A percentile compares a stretch with the other conserved stretches of the same genome.
These are phyloP conservation scores for Smithsoniella earleae DNA, from an alignment of 163 green algal species.

Conservation along the genomic window DNA sequence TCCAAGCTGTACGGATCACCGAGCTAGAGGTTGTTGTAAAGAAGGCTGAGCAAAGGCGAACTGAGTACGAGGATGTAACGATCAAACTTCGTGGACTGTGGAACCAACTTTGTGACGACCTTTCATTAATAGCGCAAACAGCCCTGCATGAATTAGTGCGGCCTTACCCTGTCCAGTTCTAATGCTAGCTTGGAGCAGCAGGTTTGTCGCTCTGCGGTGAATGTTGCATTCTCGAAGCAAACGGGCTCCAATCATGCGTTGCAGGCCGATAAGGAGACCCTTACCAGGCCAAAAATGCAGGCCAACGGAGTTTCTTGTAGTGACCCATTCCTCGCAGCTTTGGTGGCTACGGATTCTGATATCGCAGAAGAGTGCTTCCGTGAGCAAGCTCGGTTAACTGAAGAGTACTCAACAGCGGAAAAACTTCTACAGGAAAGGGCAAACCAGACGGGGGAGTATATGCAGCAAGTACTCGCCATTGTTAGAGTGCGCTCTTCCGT, in stretches of 20 bases:
- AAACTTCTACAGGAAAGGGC: constrained; percentile 2
- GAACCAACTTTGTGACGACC: constrained; percentile 14
- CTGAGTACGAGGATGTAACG: constrained; percentile 21
- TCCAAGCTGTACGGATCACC: background rate
- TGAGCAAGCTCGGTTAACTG: background rate
- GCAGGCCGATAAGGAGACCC: background rate
- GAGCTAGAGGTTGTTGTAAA: background rate
- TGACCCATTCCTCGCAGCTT: constrained; percentile 13
- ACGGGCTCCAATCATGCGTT: background rate
- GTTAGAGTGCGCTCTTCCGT: no score
- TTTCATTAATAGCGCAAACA: constrained; percentile 5
- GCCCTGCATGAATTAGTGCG: constrained; percentile 3
- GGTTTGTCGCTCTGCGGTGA: no score
- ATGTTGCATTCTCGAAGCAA: no score
- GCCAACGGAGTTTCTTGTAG: constrained; percentile 14
- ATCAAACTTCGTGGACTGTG: constrained; percentile 21
- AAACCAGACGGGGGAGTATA: background rate
- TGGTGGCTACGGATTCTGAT: constrained; percentile 6
- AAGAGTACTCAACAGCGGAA: constrained; percentile 24
- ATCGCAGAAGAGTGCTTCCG: constrained; percentile 28
- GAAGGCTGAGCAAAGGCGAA: background rate
- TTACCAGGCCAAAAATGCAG: background rate
- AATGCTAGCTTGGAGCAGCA: no score
- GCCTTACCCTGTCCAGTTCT: no score
- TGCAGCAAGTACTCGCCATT: constrained; percentile 22